phyloP scores from a whole-genome alignment of 192 early-diverging fungal species.

The Cetraspora pellucida region DNA sequence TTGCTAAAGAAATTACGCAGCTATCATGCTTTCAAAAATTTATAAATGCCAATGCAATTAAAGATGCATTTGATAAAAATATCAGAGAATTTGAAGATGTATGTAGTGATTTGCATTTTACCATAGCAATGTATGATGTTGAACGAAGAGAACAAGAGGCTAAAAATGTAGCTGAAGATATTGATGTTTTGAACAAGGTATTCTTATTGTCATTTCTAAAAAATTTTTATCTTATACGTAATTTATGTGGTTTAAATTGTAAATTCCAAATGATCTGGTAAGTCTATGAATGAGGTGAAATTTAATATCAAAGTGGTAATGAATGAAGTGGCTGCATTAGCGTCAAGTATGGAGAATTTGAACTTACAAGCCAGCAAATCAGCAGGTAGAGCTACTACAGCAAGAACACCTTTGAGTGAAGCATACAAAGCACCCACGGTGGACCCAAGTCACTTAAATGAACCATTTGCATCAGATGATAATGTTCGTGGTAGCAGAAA shows the following conservation, averaged over 20 bases:
- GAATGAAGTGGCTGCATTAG: no score
- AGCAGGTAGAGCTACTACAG: no score
- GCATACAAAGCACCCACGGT: neutral
- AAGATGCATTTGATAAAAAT: neutral
- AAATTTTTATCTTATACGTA: neutral
- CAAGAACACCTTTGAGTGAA: neutral
- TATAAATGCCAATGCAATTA: slow-evolving; percentile 5
- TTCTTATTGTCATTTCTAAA: neutral
- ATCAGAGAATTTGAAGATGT: neutral
- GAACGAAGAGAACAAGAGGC: slow-evolving; percentile 3
- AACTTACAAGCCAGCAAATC: no score
- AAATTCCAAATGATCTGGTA: no score
- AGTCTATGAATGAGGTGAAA: no score
- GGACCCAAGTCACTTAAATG: neutral
- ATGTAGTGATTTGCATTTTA: slow-evolving; percentile 9
- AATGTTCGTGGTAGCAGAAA: neutral
- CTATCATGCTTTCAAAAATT: slow-evolving; percentile 8
- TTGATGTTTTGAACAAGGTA: neutral
- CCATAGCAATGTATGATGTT: neutral
- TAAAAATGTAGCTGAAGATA: neutral
- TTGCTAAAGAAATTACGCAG: neutral
- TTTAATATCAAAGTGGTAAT: no score
- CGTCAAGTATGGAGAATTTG: no score
- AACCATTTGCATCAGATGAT: neutral
- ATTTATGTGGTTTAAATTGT: neutral